Percentiles rank a stretch among this genome's conserved stretches.
Conservation (phyloP, 176 grass and related monocot genomes). For the Avena insularis region DNA sequence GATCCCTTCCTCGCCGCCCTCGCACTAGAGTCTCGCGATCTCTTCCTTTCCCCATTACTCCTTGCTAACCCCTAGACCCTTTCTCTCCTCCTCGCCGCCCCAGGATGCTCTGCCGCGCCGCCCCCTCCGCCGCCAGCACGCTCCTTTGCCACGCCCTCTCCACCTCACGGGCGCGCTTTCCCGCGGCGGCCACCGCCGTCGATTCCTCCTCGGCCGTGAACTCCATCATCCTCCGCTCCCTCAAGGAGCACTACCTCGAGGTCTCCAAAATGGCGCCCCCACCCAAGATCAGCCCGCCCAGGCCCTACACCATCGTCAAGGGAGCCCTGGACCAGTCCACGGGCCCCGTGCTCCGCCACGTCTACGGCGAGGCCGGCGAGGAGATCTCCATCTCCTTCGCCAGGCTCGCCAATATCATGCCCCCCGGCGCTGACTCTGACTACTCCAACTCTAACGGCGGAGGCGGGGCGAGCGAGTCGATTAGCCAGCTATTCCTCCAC, state of each 20-base stretch:
- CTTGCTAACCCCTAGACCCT: slow-evolving; percentile 28
- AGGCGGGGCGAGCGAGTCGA: slow-evolving; percentile 55
- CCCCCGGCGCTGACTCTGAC: slow-evolving; percentile 53
- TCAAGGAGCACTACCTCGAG: slow-evolving; percentile 93
- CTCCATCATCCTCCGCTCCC: slow-evolving; percentile 83
- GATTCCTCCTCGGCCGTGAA: slow-evolving; percentile 64
- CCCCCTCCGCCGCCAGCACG: slow-evolving; percentile 41
- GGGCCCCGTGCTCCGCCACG: slow-evolving; percentile 66
- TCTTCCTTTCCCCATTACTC: neutral
- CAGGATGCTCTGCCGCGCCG: slow-evolving; percentile 62
- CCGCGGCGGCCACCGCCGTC: neutral
- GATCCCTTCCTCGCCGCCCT: too few species aligned
- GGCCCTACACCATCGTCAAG: slow-evolving; percentile 77
- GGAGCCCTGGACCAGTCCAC: slow-evolving; percentile 68
- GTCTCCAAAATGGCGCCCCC: slow-evolving; percentile 88
- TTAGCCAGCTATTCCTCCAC: slow-evolving; percentile 88
- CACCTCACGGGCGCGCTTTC: slow-evolving; percentile 16
- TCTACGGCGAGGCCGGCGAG: slow-evolving; percentile 68
- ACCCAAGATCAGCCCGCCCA: slow-evolving; percentile 75
- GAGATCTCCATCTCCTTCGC: slow-evolving; percentile 89
- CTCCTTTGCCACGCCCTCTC: slow-evolving; percentile 21
- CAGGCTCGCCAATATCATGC: slow-evolving; percentile 79
- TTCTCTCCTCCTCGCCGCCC: neutral
- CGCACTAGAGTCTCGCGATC: too few species aligned
- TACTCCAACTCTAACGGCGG: slow-evolving; percentile 32